Evolutionary conservation across 1,284 basidiomycete species (phyloP).

Genomic region (Cutaneotrichosporon cyanovorans): DNA sequence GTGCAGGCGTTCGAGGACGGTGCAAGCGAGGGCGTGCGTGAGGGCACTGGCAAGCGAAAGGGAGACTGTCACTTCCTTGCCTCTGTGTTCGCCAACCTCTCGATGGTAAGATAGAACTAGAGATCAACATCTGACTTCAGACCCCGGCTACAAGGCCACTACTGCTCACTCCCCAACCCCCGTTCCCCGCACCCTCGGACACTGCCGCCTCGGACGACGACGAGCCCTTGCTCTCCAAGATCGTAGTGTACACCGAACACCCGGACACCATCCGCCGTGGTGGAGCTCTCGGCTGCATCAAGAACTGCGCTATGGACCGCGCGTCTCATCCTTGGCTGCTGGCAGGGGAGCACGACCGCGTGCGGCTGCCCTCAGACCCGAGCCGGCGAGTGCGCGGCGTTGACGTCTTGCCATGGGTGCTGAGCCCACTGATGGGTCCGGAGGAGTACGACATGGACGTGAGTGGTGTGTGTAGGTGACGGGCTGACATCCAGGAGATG

Average conservation of each 20-base stretch:
- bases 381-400: conserved; percentile 60
- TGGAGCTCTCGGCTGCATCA: conserved; percentile 75
- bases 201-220: conserved; percentile 28
- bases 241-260: conserved; percentile 82
- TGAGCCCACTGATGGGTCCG: conserved; percentile 86
- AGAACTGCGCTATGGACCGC: conserved; percentile 49
- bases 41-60: conserved; percentile 53
- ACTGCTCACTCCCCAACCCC: conserved; percentile 38
- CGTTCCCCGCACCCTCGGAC: conserved; percentile 37
- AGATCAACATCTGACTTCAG: conserved; percentile 9
- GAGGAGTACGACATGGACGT: conserved; percentile 89
- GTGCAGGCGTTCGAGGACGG: conserved; percentile 78
- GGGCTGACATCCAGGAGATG: conserved; percentile 58
- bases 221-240: conserved; percentile 73
- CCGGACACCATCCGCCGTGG: conserved; percentile 73
- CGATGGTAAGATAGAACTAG: conserved; percentile 53
- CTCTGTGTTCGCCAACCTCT: conserved; percentile 84
- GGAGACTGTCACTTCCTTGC: conserved; percentile 79
- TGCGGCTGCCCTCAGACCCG: conserved; percentile 39
- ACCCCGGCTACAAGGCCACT: conserved; percentile 36
- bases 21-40: conserved; percentile 53
- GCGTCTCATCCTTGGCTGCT: conserved; percentile 40
- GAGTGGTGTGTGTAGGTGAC: conserved; percentile 20
- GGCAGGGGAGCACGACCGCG: conserved; percentile 41
- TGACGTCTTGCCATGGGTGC: conserved; percentile 70